Base-by-base conservation (phyloP, 805 yeast genomes). In the Metschnikowia similis region DNA sequence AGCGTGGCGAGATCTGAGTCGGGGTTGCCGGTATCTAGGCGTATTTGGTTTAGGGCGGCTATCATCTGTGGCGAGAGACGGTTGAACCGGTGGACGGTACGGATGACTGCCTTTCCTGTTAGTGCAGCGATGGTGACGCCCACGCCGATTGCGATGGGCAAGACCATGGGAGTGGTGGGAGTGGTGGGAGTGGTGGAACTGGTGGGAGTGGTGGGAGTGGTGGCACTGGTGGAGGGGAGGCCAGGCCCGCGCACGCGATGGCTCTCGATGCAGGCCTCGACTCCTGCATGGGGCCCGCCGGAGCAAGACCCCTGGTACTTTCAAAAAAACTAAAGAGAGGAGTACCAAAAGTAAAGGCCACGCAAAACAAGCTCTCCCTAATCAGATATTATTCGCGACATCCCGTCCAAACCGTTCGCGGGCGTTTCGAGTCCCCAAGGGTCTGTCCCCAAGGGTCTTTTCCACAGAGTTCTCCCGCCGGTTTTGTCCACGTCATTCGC, bases 11-110 rank as follows among this genome's bases (percentile, higher is more conserved):
- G 45, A 8, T 50, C 49, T 13, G 50, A 47, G 28, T 45, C 49
- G 17, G 37, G 42, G 1, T 37, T 47, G n/a, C 16, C 32, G 2
- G 47, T 40, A 9, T 57, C 56, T 10, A 58, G 46, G 9, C 56
- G 54, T 32, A 58, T 50, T 17, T 51, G 50, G 38, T 58, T 58
- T 3, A 58, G 53, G 6, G 58, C 51, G 31, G 62, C 62, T 7
- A 58, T 55, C 62, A 58, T 58, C 26, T 52, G 59, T 13, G 62
- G 62, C 14, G 55, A 48, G 16, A 58, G 56, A 10, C 52, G 45
- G 28, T 46, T 47, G 47, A 31, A 58, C 16, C 57, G 51, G 21
- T 35, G 43, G 11, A 48, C 44, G 1, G 62, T 41, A n/a, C 48
- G 51, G 16, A 48, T 34, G 1, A 50, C 34, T 3, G 61, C 56